Evolutionary conservation across 768 basidiomycete genomes (phyloP).

Genomic region (Heimioporus sp.): DNA sequence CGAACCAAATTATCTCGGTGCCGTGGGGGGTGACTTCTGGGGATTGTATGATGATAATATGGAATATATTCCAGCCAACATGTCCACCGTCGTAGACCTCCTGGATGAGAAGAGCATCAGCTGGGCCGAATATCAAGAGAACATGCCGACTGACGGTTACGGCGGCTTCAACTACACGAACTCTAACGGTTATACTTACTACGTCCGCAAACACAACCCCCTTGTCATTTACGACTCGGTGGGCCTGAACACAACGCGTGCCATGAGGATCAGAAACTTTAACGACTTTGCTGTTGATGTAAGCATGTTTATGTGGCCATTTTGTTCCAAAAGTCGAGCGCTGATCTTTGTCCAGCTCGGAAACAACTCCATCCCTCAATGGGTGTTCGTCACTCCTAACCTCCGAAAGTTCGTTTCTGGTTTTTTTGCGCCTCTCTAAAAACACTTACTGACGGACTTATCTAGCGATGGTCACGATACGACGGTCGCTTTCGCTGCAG

Average conservation of each 20-base stretch:
- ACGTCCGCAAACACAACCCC: slow-evolving; percentile 55
- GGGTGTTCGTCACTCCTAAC: slow-evolving; percentile 63
- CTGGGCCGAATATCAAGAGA: slow-evolving; percentile 62
- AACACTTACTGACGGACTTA: not conserved
- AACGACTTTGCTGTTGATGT: slow-evolving; percentile 60
- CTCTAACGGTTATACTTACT: slow-evolving; percentile 41
- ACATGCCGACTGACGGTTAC: slow-evolving; percentile 50
- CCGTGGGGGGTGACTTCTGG: slow-evolving; percentile 51
- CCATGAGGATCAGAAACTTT: slow-evolving; percentile 50
- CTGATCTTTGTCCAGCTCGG: slow-evolving; percentile 20
- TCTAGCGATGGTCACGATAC: slow-evolving; percentile 62
- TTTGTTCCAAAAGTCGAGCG: too few species aligned
- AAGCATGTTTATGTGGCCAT: not conserved
- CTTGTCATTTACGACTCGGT: slow-evolving; percentile 51
- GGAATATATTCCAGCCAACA: slow-evolving; percentile 37
- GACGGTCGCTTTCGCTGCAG: slow-evolving; percentile 42
- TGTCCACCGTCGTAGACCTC: slow-evolving; percentile 59
- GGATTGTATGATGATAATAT: slow-evolving; percentile 45
- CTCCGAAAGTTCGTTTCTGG: slow-evolving; percentile 26
- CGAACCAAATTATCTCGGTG: slow-evolving; percentile 55
- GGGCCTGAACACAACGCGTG: slow-evolving; percentile 39
- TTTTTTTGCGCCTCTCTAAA: not conserved
- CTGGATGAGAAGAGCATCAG: slow-evolving; percentile 54
- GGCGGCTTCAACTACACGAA: slow-evolving; percentile 36
- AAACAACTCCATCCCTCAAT: slow-evolving; percentile 49